phyloP scores from a whole-genome alignment of 2,329 filamentous ascomycete species.

The Septoria linicola region DNA sequence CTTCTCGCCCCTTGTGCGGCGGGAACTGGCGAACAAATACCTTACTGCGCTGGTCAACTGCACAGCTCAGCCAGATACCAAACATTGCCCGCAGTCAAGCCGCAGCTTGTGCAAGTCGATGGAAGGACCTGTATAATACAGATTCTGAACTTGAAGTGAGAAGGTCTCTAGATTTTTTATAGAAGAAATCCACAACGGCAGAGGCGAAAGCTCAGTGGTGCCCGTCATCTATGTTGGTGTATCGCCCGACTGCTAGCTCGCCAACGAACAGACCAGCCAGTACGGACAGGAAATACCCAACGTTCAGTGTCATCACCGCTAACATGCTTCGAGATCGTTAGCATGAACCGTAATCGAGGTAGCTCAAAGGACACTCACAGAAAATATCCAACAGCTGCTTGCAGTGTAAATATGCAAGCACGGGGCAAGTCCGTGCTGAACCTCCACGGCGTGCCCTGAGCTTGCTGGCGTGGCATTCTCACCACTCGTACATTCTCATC shows the following conservation, averaged over 20 bases:
- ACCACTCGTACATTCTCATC: slow-evolving; percentile 80
- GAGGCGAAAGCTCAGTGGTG: no score
- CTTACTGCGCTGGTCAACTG: no score
- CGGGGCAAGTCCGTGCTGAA: slow-evolving; percentile 75
- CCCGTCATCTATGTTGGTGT: slow-evolving; percentile 31
- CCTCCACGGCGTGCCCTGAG: slow-evolving; percentile 68
- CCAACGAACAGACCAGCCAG: slow-evolving; percentile 79
- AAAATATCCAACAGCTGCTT: slow-evolving; percentile 77
- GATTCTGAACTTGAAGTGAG: no score
- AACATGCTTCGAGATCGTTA: slow-evolving; percentile 66
- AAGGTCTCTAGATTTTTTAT: no score
- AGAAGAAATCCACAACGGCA: no score
- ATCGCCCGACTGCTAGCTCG: slow-evolving; percentile 76
- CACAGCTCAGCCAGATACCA: no score
- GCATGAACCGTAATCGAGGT: background rate
- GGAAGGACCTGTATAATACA: no score
- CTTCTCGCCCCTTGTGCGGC: no score
- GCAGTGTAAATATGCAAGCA: slow-evolving; percentile 67
- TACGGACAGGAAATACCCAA: slow-evolving; percentile 81
- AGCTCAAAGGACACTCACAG: slow-evolving; percentile 62
- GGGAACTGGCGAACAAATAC: no score
- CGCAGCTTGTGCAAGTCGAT: no score
- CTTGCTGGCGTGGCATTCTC: slow-evolving; percentile 43
- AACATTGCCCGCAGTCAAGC: no score
- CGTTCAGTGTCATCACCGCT: slow-evolving; percentile 85